These are phyloP conservation scores for Dioszegia aurantiaca DNA, from an alignment of 768 basidiomycete species.

Conservation along the genomic window DNA sequence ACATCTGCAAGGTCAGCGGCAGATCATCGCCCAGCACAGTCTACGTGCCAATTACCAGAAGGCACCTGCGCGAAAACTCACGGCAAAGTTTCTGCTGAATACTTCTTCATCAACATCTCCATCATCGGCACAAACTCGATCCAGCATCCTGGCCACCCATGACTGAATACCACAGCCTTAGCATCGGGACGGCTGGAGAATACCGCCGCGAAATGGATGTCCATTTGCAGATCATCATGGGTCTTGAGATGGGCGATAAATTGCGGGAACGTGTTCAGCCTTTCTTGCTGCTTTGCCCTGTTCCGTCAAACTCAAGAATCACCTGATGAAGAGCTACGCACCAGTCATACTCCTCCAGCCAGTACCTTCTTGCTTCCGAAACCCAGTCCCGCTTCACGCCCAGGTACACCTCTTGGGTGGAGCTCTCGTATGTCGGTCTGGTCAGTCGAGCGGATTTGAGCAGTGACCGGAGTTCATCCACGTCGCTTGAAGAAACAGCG, in stretches of 20 bases:
- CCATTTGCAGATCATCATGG: slow-evolving; percentile 21
- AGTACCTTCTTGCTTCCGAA: slow-evolving; percentile 21
- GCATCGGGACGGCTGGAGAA: slow-evolving; percentile 31
- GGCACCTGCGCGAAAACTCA: slow-evolving; percentile 5
- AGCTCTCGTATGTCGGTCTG: slow-evolving; percentile 31
- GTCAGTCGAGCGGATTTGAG: slow-evolving; percentile 21
- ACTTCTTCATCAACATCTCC: slow-evolving; percentile 13
- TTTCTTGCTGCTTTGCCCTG: slow-evolving; percentile 28
- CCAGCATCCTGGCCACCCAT: slow-evolving; percentile 37
- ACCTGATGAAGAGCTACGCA: slow-evolving; percentile 13
- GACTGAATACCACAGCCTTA: slow-evolving; percentile 26
- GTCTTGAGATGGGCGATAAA: slow-evolving; percentile 20
- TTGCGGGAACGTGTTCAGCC: slow-evolving; percentile 29
- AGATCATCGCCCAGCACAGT: no score
- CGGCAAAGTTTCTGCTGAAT: slow-evolving; percentile 13
- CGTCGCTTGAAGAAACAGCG: slow-evolving; percentile 21
- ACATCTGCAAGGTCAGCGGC: slow-evolving; percentile 1
- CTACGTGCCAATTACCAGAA: no score
- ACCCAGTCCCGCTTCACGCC: slow-evolving; percentile 34
- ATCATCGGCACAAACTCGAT: slow-evolving; percentile 24
- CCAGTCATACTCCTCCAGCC: slow-evolving; percentile 35
- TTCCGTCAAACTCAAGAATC: slow-evolving; percentile 16
- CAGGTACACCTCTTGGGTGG: slow-evolving; percentile 19
- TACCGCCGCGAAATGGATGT: slow-evolving; percentile 28
- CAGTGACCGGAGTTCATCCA: slow-evolving; percentile 30